Evolutionary conservation across 2,329 filamentous ascomycete species (phyloP).

Genomic region (Beauveria rudraprayagi): DNA sequence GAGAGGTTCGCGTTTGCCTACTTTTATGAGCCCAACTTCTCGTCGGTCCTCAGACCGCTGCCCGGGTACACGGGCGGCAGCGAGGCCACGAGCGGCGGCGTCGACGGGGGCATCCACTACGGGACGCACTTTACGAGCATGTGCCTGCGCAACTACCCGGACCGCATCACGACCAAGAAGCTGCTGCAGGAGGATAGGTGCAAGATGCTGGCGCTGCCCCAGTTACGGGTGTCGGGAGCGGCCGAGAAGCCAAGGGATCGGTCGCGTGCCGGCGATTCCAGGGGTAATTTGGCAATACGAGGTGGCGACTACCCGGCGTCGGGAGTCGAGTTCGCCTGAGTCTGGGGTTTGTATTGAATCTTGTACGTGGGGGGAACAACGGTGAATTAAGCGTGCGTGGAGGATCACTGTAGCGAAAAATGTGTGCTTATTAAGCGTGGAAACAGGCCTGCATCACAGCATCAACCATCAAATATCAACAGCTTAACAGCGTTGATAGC

Average conservation of each 20-base stretch:
- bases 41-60: conserved; percentile 35
- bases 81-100: conserved; percentile 19
- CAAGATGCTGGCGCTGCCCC: conserved; percentile 15
- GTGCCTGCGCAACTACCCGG: conserved; percentile 41
- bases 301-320: not conserved
- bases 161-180: conserved; percentile 34
- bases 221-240: not conserved
- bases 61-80: conserved; percentile 22
- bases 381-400: not conserved
- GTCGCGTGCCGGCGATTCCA: not conserved
- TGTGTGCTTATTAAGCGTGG: no score
- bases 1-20: conserved; percentile 43
- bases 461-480: no score
- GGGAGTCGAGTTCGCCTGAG: not conserved
- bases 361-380: not conserved
- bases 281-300: not conserved
- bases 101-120: conserved; percentile 37
- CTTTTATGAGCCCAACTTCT: conserved; percentile 44
- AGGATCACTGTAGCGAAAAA: no score
- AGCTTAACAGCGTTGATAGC: no score
- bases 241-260: no score
- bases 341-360: not conserved
- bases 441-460: no score
- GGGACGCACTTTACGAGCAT: conserved; percentile 46
- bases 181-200: conserved; percentile 24